Evolutionary conservation across 2,329 filamentous ascomycete species (phyloP).

Genomic region (Curvularia eragrostidis): DNA sequence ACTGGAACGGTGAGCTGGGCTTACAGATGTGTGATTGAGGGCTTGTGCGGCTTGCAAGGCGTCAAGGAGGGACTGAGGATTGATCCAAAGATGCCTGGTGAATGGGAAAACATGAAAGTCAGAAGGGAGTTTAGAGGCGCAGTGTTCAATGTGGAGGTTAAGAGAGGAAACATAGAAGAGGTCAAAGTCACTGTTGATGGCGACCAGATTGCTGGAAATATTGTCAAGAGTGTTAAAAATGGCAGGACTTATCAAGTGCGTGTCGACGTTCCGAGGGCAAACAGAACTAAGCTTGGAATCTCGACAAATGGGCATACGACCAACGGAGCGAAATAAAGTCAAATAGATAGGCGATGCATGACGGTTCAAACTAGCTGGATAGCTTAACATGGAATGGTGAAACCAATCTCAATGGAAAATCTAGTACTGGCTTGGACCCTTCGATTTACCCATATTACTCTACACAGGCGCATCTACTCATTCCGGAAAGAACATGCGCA

Average conservation of each 20-base stretch:
- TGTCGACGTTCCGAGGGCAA: conserved; percentile 46
- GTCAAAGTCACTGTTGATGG: conserved; percentile 53
- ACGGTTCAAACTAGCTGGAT: background rate
- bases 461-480: too few relatives aligned
- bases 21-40: conserved; percentile 63
- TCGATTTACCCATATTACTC: background rate
- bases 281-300: conserved; percentile 2
- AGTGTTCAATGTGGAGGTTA: conserved; percentile 57
- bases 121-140: conserved; percentile 60
- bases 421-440: background rate
- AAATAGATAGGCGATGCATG: background rate
- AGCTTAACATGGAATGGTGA: background rate
- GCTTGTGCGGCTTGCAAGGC: conserved; percentile 61
- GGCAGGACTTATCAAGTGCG: conserved; percentile 57
- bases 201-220: conserved; percentile 49
- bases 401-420: background rate
- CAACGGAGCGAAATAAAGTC: background rate
- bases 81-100: conserved; percentile 59
- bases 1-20: conserved; percentile 65
- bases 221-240: conserved; percentile 53
- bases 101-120: conserved; percentile 58
- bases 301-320: conserved; percentile 4
- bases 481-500: conserved; percentile 18
- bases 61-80: conserved; percentile 57
- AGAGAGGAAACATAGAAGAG: conserved; percentile 50